Conservation (phyloP, 345 rosid species). For the Citrus reticulata region DNA sequence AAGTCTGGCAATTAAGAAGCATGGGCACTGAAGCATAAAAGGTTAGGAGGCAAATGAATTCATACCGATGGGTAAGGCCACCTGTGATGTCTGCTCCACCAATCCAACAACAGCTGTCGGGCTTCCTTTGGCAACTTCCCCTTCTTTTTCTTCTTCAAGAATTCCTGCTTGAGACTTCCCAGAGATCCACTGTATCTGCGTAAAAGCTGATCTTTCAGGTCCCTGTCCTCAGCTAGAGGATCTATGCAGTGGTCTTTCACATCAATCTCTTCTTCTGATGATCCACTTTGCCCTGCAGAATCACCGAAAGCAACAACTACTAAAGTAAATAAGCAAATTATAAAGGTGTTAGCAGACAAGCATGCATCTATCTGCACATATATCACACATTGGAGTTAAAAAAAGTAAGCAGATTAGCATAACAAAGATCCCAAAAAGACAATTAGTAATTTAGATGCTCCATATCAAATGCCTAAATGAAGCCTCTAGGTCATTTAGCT, state of each 20-base stretch:
- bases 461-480: background rate
- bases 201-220: constrained; percentile 85
- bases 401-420: background rate
- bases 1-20: background rate
- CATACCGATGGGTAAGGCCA: constrained; percentile 99
- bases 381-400: background rate
- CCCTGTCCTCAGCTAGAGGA: constrained; percentile 91
- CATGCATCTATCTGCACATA: background rate
- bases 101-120: constrained; percentile 81
- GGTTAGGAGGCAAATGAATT: background rate
- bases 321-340: background rate
- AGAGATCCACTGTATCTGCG: constrained; percentile 87
- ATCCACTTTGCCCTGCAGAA: constrained; percentile 32
- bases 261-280: constrained; percentile 78
- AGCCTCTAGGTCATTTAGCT: background rate
- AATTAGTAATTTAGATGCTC: background rate
- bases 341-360: background rate
- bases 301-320: background rate
- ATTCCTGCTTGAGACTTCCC: constrained; percentile 90
- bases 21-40: background rate
- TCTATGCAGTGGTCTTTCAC: constrained; percentile 55
- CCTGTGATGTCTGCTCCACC: constrained; percentile 98
- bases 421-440: background rate
- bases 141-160: constrained; percentile 91
- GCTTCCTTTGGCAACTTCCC: constrained; percentile 98